These are phyloP conservation scores for Massariosphaeria phaeospora DNA, from an alignment of 495 filamentous ascomycete species.

Conservation along the genomic window DNA sequence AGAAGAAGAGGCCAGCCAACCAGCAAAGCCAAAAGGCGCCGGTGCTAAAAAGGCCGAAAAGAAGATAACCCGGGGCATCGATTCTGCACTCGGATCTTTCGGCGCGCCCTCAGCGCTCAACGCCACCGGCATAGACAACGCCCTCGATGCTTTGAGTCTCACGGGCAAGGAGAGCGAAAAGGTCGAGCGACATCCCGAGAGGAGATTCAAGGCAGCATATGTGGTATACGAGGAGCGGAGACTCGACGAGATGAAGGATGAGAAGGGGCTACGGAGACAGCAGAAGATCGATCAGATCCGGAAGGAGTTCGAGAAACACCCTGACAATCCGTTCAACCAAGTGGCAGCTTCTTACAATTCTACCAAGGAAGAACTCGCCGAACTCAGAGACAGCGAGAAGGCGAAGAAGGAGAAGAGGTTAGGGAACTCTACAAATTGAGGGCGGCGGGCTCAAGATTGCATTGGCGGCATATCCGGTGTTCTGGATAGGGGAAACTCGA, in stretches of 20 bases:
- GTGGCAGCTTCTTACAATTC: conserved; percentile 66
- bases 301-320: conserved; percentile 88
- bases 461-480: neutral
- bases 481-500: neutral
- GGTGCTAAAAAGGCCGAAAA: conserved; percentile 59
- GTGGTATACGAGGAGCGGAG: conserved; percentile 80
- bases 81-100: conserved; percentile 37
- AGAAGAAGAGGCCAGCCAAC: conserved; percentile 69
- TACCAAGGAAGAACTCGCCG: conserved; percentile 69
- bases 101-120: conserved; percentile 55
- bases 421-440: no score
- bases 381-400: conserved; percentile 62
- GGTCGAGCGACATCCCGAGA: conserved; percentile 80
- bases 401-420: conserved; percentile 69
- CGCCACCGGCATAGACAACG: conserved; percentile 84
- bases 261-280: conserved; percentile 71
- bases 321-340: conserved; percentile 93
- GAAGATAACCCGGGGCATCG: conserved; percentile 56
- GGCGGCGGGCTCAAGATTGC: no score
- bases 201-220: conserved; percentile 82
- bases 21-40: conserved; percentile 54
- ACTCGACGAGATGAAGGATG: conserved; percentile 75
- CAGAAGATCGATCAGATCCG: conserved; percentile 72
- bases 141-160: conserved; percentile 73
- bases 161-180: conserved; percentile 54